Conservation (phyloP, 2,329 filamentous ascomycete genomes). For the Xylaria polymorpha region DNA sequence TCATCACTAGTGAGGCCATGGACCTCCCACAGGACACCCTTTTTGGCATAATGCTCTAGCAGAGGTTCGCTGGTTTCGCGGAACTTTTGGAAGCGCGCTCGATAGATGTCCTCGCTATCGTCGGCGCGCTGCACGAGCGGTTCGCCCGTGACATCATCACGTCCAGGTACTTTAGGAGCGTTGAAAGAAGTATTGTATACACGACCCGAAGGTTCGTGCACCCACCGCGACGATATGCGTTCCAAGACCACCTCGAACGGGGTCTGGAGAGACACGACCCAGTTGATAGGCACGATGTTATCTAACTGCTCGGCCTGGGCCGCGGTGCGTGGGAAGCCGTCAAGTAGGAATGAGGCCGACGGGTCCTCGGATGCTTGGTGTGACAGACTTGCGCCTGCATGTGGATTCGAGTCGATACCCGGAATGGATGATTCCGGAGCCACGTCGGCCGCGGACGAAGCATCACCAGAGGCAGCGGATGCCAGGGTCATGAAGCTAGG, state of each 20-base stretch:
- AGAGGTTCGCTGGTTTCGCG: slow-evolving; percentile 86
- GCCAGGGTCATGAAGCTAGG: slow-evolving; percentile 65
- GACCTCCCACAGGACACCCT: slow-evolving; percentile 87
- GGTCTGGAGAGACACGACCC: slow-evolving; percentile 88
- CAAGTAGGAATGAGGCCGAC: slow-evolving; percentile 89
- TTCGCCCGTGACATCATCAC: slow-evolving; percentile 93
- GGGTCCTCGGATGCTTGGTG: slow-evolving; percentile 72
- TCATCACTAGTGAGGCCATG: slow-evolving; percentile 92
- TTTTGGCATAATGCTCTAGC: slow-evolving; percentile 87
- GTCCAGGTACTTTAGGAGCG: slow-evolving; percentile 80
- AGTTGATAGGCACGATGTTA: slow-evolving; percentile 88
- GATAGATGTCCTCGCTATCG: slow-evolving; percentile 89
- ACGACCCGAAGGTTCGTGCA: slow-evolving; percentile 89
- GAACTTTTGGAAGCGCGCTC: slow-evolving; percentile 82
- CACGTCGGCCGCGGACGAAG: slow-evolving; percentile 45
- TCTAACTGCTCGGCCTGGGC: slow-evolving; percentile 83
- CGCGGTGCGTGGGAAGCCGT: slow-evolving; percentile 93
- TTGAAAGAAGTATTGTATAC: slow-evolving; percentile 98
- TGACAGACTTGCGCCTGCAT: slow-evolving; percentile 53
- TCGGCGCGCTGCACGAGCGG: slow-evolving; percentile 83
- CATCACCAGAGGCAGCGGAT: slow-evolving; percentile 53
- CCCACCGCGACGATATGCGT: slow-evolving; percentile 91
- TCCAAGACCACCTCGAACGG: slow-evolving; percentile 88
- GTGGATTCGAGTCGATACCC: slow-evolving; percentile 54
- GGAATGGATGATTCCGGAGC: slow-evolving; percentile 56